These are phyloP conservation scores for Neoboletus subvelutipes DNA, from an alignment of 768 basidiomycete genomes.

Conservation along the genomic window DNA sequence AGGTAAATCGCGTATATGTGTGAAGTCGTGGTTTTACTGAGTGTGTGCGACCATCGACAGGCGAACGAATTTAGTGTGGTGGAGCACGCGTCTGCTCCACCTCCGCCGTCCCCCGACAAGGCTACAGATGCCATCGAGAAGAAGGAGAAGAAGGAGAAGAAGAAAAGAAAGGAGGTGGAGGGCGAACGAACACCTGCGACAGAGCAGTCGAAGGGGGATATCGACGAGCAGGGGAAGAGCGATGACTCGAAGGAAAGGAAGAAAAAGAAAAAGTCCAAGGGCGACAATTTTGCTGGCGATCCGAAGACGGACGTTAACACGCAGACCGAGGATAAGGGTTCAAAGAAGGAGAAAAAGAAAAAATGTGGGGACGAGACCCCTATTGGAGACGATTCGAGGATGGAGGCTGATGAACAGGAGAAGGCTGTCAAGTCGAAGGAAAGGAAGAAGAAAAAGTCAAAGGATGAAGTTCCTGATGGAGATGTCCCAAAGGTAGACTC, in stretches of 20 bases:
- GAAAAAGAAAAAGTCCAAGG: conserved; percentile 22
- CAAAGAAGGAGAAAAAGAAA: conserved; percentile 8
- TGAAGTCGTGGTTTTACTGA: conserved; percentile 10
- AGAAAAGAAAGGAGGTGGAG: conserved; percentile 12
- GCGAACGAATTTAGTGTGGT: not conserved
- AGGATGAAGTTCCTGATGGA: conserved; percentile 3
- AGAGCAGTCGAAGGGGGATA: not conserved
- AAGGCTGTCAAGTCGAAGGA: conserved; percentile 1
- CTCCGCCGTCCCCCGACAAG: conserved; percentile 1
- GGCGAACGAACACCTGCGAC: not conserved
- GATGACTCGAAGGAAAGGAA: conserved; percentile 16
- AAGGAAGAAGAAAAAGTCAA: conserved; percentile 17
- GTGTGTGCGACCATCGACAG: conserved; percentile 2
- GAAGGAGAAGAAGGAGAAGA: conserved; percentile 19
- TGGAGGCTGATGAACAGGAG: conserved; percentile 1
- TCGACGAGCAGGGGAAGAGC: not conserved
- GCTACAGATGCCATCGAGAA: not conserved
- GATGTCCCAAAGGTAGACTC: not conserved
- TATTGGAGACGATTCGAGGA: not conserved
- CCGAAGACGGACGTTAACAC: not conserved
- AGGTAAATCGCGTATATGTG: conserved; percentile 17
- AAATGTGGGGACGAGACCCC: not conserved
- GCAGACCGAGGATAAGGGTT: conserved; percentile 1
- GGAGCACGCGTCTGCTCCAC: not conserved
- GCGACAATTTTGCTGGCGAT: not conserved